A percentile compares a stretch with the other conserved stretches of the same genome.
Evolutionary conservation across 768 basidiomycete genomes (phyloP).

Genomic region (Tubosaeta sp.): DNA sequence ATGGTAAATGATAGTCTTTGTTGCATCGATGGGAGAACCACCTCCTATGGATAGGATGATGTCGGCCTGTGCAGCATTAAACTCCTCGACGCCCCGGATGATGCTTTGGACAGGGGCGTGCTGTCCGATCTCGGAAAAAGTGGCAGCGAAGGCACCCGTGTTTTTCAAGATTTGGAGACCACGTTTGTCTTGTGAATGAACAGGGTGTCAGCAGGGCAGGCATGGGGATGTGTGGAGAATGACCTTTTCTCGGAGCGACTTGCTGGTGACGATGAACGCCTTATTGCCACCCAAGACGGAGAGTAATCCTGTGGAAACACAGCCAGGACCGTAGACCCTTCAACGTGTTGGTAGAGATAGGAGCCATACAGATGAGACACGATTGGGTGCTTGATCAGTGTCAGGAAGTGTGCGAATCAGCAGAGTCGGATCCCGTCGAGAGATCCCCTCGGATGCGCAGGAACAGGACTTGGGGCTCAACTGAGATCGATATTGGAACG

Average conservation of each 20-base stretch:
- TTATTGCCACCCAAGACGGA: slow-evolving; percentile 51
- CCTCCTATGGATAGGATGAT: slow-evolving; percentile 73
- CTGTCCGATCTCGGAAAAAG: slow-evolving; percentile 71
- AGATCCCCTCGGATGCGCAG: slow-evolving; percentile 14
- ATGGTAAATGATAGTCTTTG: slow-evolving; percentile 67
- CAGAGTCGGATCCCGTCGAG: slow-evolving; percentile 13
- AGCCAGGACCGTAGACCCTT: slow-evolving; percentile 72
- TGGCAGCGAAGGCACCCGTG: slow-evolving; percentile 56
- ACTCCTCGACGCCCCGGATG: slow-evolving; percentile 47
- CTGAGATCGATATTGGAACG: slow-evolving; percentile 1
- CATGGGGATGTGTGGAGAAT: background rate
- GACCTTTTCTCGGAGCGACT: slow-evolving; percentile 61
- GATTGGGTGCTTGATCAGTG: background rate
- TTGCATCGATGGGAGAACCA: slow-evolving; percentile 75
- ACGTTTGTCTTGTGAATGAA: slow-evolving; percentile 22
- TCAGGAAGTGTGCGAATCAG: slow-evolving; percentile 10
- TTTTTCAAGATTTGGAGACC: slow-evolving; percentile 45
- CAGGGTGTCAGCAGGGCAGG: slow-evolving; percentile 8
- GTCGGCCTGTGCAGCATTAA: slow-evolving; percentile 57
- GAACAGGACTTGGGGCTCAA: background rate
- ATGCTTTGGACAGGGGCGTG: slow-evolving; percentile 70
- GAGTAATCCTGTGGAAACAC: slow-evolving; percentile 52
- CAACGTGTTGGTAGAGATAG: slow-evolving; percentile 66
- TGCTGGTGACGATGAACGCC: slow-evolving; percentile 71
- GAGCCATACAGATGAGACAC: slow-evolving; percentile 37